Base-by-base conservation (phyloP, 345 rosid genomes). In the Crucihimalaya himalaica region DNA sequence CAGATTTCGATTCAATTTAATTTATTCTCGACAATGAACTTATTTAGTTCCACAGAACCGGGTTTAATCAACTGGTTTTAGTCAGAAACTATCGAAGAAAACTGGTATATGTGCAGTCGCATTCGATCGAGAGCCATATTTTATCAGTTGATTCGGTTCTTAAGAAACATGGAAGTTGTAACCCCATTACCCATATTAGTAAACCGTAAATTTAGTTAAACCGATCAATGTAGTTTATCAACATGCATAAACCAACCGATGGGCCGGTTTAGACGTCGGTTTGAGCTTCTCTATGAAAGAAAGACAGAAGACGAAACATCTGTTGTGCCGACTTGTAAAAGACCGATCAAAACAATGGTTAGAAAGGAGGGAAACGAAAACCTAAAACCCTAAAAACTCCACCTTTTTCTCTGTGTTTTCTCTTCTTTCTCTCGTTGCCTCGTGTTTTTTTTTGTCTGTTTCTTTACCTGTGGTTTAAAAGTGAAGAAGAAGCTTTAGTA, bases 281-380 rank as follows among this genome's bases (percentile, higher is more conserved):
- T 72, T 20, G 46, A 28, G 46, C 8, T 63, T 53, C 37, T 14
- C 5, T 59, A 19, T 34, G 70, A 28, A 27, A 39, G 15, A 18
- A 32, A 18, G 59, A 53, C 75, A 29, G 8, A 48, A 46, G 19
- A 15, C 19, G 23, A 61, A 62, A 34, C 29, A 40, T 14, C 29
- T 6, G 13, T 37, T 6, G 13, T 37, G 19, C 21, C 14, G 48
- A 25, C 77, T 46, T 13, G 32, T 18, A 18, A 14, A 57, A 45
- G 15, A 61, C 5, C 13, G 75, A 50, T 55, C 59, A 50, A 27
- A 16, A 69, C 13, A 18, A 50, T 5, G 23, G 72, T 58, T 8
- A 12, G 64, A 70, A 67, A 35, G 79, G 88, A 81, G 82, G 90
- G 84, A 74, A 69, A 57, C 67, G 42, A 34, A 43, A 46, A 63